Conservation (phyloP, 2,329 filamentous ascomycete species). For the Microdochium bolleyi region DNA sequence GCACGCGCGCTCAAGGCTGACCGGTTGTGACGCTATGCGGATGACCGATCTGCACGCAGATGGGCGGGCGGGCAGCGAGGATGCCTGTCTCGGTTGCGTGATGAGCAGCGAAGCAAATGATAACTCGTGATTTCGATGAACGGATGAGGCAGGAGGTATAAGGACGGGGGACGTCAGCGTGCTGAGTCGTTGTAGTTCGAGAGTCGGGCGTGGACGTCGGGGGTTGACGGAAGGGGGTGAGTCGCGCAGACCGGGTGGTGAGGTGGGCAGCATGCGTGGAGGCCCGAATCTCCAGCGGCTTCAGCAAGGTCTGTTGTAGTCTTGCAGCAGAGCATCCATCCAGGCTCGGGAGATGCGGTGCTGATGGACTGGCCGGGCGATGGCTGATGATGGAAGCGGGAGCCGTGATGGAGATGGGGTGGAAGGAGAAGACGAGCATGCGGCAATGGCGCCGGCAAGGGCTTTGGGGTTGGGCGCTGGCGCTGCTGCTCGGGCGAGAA, state of each 20-base stretch:
- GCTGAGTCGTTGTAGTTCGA: not conserved
- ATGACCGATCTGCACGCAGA: not conserved
- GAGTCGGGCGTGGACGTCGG: not conserved
- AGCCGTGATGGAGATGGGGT: not conserved
- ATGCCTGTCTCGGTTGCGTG: not conserved
- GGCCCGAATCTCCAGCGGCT: not conserved
- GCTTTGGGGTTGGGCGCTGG: not conserved
- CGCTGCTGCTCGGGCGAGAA: not conserved
- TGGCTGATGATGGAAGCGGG: not conserved
- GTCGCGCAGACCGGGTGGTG: not conserved
- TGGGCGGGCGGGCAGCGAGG: not conserved
- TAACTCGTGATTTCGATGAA: not conserved
- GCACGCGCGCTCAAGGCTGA: not conserved
- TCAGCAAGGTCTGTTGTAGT: not conserved
- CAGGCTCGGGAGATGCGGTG: not conserved
- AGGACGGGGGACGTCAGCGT: not conserved
- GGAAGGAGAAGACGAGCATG: not conserved
- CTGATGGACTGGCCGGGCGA: not conserved
- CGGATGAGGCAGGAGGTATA: not conserved
- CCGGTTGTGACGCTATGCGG: not conserved
- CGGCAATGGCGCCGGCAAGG: not conserved
- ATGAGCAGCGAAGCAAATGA: not conserved
- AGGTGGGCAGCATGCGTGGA: not conserved
- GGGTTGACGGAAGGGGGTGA: not conserved
- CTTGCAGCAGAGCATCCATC: not conserved